Base-by-base conservation (phyloP, 2,329 filamentous ascomycete species). In the Helotiales sp. region DNA sequence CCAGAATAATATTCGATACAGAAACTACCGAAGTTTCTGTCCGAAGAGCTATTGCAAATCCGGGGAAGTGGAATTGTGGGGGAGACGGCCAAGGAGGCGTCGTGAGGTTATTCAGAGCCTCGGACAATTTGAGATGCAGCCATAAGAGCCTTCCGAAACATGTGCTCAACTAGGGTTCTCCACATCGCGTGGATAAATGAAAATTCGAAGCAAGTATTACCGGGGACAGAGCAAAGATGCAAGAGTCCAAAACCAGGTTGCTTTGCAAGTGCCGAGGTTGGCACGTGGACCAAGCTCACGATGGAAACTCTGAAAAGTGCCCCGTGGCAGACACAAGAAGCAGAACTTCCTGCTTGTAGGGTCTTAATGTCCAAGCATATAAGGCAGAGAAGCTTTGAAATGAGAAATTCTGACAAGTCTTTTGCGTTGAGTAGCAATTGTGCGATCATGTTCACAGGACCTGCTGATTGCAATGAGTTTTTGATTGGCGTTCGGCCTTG, bases 11-110 rank as follows among this genome's bases (percentile, higher is more conserved):
- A 37, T 34, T 20, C 7, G 11, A 55, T 37, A 6, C 52, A 55
- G 20, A 32, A 37, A 57, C n/a, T 22, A 11, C 30, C 54, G 22
- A n/a, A n/a, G n/a, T n/a, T n/a, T n/a, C n/a, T n/a, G n/a, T n/a
- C n/a, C n/a, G n/a, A 57, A 20, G 8, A 10, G 8, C 5, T 32
- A 34, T 20, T 1, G 32, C n/a, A 26, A 57, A 15, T 57, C 54
- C 15, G 54, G 54, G 30, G 54, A 40, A 57, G 32, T 37, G 24
- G 54, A 57, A 57, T n/a, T 57, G 54, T 57, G 54, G 30, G 54
- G 54, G 24, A 57, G 30, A n/a, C n/a, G 20, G 20, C 30, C 30
- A 57, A 34, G 54, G 40, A 40, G 8, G 17, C 32, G 26, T 20
- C 40, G 4, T 57, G 30, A 57, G 32, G 34, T 2, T 22, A 32